Base-by-base conservation (phyloP, 2,329 filamentous ascomycete species). In the Claviceps sp. region DNA sequence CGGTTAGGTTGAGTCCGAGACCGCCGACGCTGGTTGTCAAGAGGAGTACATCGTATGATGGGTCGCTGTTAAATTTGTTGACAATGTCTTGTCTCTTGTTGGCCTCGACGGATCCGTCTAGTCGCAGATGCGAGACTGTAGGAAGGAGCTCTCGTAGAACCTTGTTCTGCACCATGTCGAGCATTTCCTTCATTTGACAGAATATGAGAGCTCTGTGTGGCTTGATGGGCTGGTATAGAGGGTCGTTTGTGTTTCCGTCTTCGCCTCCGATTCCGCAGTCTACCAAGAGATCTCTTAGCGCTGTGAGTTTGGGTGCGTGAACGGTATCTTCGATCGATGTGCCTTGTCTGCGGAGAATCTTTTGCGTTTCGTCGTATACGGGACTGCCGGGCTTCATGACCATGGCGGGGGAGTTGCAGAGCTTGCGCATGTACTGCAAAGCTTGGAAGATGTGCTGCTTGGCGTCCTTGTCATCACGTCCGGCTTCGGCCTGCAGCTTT, bases 171-270 rank as follows among this genome's bases (percentile, higher is more conserved):
- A 98, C 94, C 81, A 98, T 97, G 67, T 98, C 93, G 24, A 98
- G 77, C 94, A 98, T 98, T 67, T 98, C 93, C 70, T 98, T 98
- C 89, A 98, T 96, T 67, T 98, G 93, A 62, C 93, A 98, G 75
- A 98, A 98, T 59, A 98, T 86, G 30, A 98, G 79, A 0, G 93
- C 94, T 45, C 93, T 87, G 65, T 98, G 93, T 34, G 91, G 93
- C 55, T 93, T 95, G 65, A 98, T 94, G 42, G 90, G 94, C 66
- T 88, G 78, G 61, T 82, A 82, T 16, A 82, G 70, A 2, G 78
- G 78, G 54, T 82, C 78, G 50, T 72, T 78, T 1, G 71, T 68
- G 49, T 79, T 77, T n/a, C 71, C 71, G 16, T 80, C 78, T 55
- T 89, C 83, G 41, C 85, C 78, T 36, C 93, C 93, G 61, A 98